Evolutionary conservation across 2,329 filamentous ascomycete species (phyloP), one percentile per base, ranked within the genome.

Genomic region (Chaetomiaceae sp.): DNA sequence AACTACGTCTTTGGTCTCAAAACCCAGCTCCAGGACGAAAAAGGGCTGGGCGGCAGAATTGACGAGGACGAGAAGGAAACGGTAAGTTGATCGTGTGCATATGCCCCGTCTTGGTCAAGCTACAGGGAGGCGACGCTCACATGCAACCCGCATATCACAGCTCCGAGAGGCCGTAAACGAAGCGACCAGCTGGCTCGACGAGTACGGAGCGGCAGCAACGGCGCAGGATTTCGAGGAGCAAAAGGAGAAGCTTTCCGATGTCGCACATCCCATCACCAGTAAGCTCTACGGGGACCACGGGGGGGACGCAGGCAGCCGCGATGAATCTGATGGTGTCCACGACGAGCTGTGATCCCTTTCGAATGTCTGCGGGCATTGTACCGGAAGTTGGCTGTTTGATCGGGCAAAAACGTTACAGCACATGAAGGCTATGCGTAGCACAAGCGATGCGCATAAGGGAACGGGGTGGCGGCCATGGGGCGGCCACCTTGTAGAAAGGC

Each of bases 1-100:
- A 97, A 96, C 82, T 97, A 97, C 74, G 88, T 88, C 59, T 97
- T 94, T 81, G 89, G 79, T 74, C 76, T 98, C 60, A 97, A 96
- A 86, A 96, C 94, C 84, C 91, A 97, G 78, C 82, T 90, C 74
- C 89, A 89, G 67, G 91, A 97, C 55, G 84, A 94, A 59, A 88
- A 95, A 52, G 91, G 91, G 68, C 87, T 96, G 52, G 91, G 52
- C 5, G 36, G 90, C 72, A 95, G 95, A 86, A 90, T 97, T 62
- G 88, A 93, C 55, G 90, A 95, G 42, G 89, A 96, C 59, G 91
- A 97, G 72, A 97, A 95, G 84, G 89, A 96, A 71, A 82, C 87
- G 60, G 55, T 57, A 37, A 51, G 55, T 51, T 30, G 5, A 14
- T 32, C 14, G 12, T 32, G 27, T 11, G 8, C 27, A 9, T 5